A percentile compares a stretch with the other conserved stretches of the same genome.
These are phyloP conservation scores for Tetratostichococcus sp. DNA, from an alignment of 139 green algal genomes.

Conservation along the genomic window DNA sequence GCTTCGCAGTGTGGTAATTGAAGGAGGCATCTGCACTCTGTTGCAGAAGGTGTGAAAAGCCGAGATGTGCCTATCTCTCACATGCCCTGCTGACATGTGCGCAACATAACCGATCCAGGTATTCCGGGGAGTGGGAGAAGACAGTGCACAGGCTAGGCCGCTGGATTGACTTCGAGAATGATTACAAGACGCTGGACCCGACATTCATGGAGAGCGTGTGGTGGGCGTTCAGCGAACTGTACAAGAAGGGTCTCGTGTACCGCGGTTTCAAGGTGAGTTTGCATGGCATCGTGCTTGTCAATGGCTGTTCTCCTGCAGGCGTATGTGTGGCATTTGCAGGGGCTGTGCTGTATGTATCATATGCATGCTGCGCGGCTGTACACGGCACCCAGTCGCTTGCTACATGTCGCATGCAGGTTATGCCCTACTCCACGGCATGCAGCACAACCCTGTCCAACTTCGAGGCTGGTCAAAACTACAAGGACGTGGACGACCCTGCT, in stretches of 20 bases:
- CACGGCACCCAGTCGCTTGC: no score
- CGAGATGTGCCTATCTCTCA: no score
- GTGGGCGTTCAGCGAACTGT: constrained; percentile 97
- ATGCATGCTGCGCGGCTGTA: no score
- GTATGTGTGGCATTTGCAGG: no score
- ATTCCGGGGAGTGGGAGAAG: constrained; percentile 92
- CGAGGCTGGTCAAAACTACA: constrained; percentile 98
- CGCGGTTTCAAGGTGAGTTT: constrained; percentile 90
- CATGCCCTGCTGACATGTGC: neutral
- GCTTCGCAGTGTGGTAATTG: constrained; percentile 16
- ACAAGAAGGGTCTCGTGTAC: constrained; percentile 95
- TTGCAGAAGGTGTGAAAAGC: no score
- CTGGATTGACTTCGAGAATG: constrained; percentile 99
- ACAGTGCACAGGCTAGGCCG: constrained; percentile 90
- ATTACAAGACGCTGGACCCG: constrained; percentile 98
- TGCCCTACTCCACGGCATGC: constrained; percentile 96
- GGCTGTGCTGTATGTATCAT: no score
- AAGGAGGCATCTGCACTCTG: no score
- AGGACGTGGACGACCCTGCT: constrained; percentile 75
- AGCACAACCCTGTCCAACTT: constrained; percentile 96
- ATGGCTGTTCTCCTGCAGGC: no score
- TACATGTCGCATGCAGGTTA: constrained; percentile 67
- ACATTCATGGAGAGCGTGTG: constrained; percentile 96
- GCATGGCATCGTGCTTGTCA: neutral
- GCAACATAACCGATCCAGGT: no score